Evolutionary conservation across 2,329 filamentous ascomycete genomes (phyloP).

Genomic region (Blumeriella jaapii): DNA sequence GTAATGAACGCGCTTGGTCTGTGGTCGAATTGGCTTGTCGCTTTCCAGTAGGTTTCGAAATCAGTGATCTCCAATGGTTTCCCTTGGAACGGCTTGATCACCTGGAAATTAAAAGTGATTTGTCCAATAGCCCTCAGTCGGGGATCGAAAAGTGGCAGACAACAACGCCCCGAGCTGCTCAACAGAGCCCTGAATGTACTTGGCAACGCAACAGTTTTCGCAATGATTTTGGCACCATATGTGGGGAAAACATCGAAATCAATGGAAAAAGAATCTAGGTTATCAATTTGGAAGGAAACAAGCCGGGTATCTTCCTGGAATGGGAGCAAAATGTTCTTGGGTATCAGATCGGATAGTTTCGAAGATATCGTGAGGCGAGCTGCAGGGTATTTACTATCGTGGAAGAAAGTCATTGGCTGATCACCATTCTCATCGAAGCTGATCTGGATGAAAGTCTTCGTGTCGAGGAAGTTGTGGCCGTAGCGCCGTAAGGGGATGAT

Average conservation of each 20-base stretch:
- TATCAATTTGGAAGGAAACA: constrained; percentile 93
- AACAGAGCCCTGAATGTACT: constrained; percentile 68
- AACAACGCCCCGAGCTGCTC: constrained; percentile 69
- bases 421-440: constrained; percentile 70
- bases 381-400: constrained; percentile 91
- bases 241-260: constrained; percentile 98
- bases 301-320: constrained; percentile 93
- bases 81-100: constrained; percentile 91
- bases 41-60: constrained; percentile 99
- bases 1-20: constrained; percentile 82
- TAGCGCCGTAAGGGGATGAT: constrained; percentile 93
- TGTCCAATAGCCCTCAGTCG: constrained; percentile 84
- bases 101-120: constrained; percentile 86
- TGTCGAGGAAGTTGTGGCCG: constrained; percentile 96
- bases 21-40: constrained; percentile 82
- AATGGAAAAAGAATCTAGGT: constrained; percentile 80
- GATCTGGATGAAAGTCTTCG: constrained; percentile 90
- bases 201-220: constrained; percentile 84
- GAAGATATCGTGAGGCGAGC: constrained; percentile 92
- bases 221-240: constrained; percentile 94
- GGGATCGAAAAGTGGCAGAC: constrained; percentile 84
- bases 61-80: constrained; percentile 92
- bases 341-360: constrained; percentile 90
- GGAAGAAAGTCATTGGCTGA: constrained; percentile 83
- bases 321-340: constrained; percentile 87